Conservation (phyloP, 2,329 filamentous ascomycete genomes). For the Colletotrichum australisinense region DNA sequence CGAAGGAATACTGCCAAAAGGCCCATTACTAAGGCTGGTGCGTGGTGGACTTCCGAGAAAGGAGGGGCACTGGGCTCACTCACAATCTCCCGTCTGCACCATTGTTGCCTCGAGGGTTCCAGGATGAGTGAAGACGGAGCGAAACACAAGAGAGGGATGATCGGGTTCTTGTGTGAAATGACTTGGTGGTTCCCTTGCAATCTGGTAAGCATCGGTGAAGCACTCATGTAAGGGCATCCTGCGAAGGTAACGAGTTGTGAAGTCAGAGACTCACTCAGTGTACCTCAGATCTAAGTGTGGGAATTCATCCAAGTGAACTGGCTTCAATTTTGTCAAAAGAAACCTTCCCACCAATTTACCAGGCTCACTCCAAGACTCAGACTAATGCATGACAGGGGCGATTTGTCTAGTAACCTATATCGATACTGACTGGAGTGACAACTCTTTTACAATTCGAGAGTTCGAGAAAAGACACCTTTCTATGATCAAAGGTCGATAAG, state of each 20-base stretch:
- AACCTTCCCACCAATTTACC: background rate
- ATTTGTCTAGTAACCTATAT: background rate
- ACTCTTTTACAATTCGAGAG: background rate
- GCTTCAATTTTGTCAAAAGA: background rate
- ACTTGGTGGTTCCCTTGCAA: background rate
- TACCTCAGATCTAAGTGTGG: background rate
- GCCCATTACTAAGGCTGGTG: background rate
- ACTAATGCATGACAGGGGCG: background rate
- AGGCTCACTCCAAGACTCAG: background rate
- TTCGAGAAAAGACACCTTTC: background rate
- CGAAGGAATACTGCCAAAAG: background rate
- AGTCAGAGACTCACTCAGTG: background rate
- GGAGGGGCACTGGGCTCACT: background rate
- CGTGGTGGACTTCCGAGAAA: slow-evolving; percentile 8
- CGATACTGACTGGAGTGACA: background rate
- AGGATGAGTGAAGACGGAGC: background rate
- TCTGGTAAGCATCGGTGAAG: background rate
- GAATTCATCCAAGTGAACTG: background rate
- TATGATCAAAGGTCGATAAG: slow-evolving; percentile 50
- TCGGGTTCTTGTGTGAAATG: background rate
- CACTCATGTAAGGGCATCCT: background rate
- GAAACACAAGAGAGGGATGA: background rate
- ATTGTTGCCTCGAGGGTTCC: background rate
- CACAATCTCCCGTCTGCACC: too few species aligned
- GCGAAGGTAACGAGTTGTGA: background rate